Base-by-base conservation (phyloP, 441 rosid genomes). In the Euphorbia corollata region DNA sequence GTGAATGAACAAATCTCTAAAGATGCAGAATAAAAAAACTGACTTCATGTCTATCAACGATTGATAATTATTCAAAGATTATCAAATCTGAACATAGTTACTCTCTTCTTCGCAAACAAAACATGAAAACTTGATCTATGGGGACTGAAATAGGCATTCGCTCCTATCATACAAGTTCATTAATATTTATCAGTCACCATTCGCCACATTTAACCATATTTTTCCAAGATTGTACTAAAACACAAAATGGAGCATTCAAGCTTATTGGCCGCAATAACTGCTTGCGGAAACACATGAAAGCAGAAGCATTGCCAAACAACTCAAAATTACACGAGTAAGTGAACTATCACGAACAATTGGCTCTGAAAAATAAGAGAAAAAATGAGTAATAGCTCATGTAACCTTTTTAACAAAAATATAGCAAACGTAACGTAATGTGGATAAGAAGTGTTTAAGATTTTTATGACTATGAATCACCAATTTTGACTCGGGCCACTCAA, bases 1-100 rank as follows among this genome's bases (percentile, higher is more conserved):
- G 7, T 27, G 15, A 72, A 73, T 58, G 19, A 32, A 34, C 36
- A 30, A 63, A 68, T 41, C 69, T 70, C 27, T 32, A 62, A 27
- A n/a, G 47, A 64, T 18, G 30, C 6, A 48, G 19, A 59, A 34
- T 36, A 9, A 51, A 41, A 64, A 50, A 45, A 24, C 23, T 61
- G 24, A 38, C 34, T 6, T 48, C 32, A 9, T 22, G 12, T 23
- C 47, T 56, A 30, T 34, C 2, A 34, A 34, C 38, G 9, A 27
- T 24, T 43, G 24, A 11, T 18, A n/a, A n/a, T 51, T 19, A 7
- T 34, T 41, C 47, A 41, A 1, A 30, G 47, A 16, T 55, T 8
- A 13, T 8, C 13, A 16, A 38, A 32, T 13, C 36, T 65, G 12
- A 22, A 23, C 12, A 15, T 8, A 7, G 3, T 23, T 30, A 36